These are phyloP conservation scores for Arthrobotrys pseudoclavata DNA, from an alignment of 2,329 filamentous ascomycete species.

Conservation along the genomic window DNA sequence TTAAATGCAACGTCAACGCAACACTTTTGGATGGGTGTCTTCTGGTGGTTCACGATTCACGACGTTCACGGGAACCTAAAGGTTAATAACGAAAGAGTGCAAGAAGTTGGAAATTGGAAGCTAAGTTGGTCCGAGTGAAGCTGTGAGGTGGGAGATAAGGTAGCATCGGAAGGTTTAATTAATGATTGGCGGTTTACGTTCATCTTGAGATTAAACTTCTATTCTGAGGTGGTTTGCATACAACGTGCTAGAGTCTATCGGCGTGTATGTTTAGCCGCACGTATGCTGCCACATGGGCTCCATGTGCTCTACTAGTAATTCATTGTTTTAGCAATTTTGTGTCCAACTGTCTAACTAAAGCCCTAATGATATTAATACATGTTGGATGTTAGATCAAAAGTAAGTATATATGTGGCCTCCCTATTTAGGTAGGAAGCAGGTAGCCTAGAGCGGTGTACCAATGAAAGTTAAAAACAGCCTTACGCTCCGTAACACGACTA, in stretches of 20 bases:
- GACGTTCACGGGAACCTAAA: too few relatives aligned
- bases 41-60: neutral
- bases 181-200: neutral
- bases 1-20: conserved; percentile 58
- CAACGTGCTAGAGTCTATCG: conserved; percentile 1
- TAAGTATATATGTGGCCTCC: too few relatives aligned
- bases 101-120: neutral
- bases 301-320: neutral
- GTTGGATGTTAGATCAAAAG: neutral
- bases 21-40: conserved; percentile 25
- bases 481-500: conserved; percentile 7
- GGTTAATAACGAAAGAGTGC: neutral
- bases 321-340: neutral
- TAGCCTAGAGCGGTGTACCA: neutral
- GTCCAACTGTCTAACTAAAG: neutral
- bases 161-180: neutral
- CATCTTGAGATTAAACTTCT: neutral
- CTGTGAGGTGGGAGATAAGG: neutral
- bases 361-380: neutral
- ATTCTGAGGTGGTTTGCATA: conserved; percentile 4
- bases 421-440: neutral
- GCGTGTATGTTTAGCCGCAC: neutral
- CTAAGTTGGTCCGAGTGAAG: neutral
- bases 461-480: neutral
- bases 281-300: neutral